Conservation (phyloP, 1,284 basidiomycete genomes). For the Cutaneotrichosporon cavernicola region DNA sequence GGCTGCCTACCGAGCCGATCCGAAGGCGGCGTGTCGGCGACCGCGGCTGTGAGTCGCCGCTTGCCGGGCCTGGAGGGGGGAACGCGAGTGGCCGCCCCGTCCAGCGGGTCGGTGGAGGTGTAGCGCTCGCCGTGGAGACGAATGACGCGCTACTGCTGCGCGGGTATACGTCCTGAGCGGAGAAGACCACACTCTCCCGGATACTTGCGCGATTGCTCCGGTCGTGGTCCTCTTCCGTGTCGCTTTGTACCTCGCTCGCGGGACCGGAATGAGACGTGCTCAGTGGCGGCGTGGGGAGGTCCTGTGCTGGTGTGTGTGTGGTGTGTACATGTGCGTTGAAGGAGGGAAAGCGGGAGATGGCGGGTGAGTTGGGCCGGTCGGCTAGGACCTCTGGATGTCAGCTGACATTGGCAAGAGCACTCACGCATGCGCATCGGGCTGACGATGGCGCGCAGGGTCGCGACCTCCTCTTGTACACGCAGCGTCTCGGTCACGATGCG, state of each 20-base stretch:
- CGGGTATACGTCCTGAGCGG: constrained; percentile 14
- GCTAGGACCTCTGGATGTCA: constrained; percentile 16
- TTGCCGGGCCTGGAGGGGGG: constrained; percentile 16
- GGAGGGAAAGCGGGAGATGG: constrained; percentile 12
- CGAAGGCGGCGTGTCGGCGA: constrained; percentile 1
- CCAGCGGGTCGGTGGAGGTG: constrained; percentile 13
- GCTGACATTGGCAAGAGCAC: constrained; percentile 4
- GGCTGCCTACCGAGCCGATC: background rate
- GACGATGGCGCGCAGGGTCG: constrained; percentile 67
- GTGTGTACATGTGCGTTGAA: background rate
- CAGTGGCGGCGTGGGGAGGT: constrained; percentile 16
- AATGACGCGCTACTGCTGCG: constrained; percentile 18
- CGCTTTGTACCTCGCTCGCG: constrained; percentile 8
- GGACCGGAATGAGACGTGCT: constrained; percentile 9
- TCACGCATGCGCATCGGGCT: constrained; percentile 71
- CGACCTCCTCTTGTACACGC: constrained; percentile 71
- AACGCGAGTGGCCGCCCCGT: constrained; percentile 23
- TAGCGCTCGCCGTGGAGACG: constrained; percentile 17
- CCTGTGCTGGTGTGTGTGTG: background rate
- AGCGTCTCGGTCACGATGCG: constrained; percentile 64
- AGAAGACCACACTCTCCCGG: constrained; percentile 30
- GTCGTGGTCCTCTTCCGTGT: constrained; percentile 12
- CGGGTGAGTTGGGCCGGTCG: constrained; percentile 18
- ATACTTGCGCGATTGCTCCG: constrained; percentile 15
- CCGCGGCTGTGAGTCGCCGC: constrained; percentile 1